Base-by-base conservation (phyloP, 2,329 filamentous ascomycete genomes). In the Colletotrichum musicola region DNA sequence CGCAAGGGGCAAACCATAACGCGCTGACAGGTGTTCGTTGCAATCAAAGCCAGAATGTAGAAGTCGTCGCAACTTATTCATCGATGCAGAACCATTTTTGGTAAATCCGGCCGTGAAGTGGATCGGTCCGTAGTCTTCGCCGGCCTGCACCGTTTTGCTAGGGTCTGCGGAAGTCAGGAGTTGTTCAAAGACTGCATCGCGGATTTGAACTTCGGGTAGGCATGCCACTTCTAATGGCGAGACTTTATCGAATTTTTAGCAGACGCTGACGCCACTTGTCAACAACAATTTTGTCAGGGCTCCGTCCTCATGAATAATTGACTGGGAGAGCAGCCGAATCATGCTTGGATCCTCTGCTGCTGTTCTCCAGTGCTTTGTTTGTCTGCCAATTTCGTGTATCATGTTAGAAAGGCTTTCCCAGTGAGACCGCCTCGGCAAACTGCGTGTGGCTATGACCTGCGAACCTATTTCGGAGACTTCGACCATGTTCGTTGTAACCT, bases 271-370 rank as follows among this genome's bases (percentile, higher is more conserved):
- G 14, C 51, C 51, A 3, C 20, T 54, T 0, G 18, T 14, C 7
- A 20, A 0, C 4, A 54, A 16, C 0, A 54, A 2, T 1, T 4
- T 3, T 7, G 10, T 12, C 30, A 54, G 5, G 1, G 0, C 2
- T 3, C 2, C 6, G 3, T 54, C 51, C 1, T 13, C 3, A 0
- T 38, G 1, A 10, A 35, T 27, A 12, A 54, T 38, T 3, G 51
- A 16, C 3, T n/a, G 27, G 5, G 30, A 54, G 6, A 54, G 22
- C 14, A 54, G 51, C 27, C 30, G 30, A 12, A 35, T 27, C 3
- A 54, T 54, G 14, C 1, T 0, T 14, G 13, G 13, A 3, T 35
- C 7, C 10, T 38, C 6, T 16, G 3, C n/a, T 5, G n/a, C 16
- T 12, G 18, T 18, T 6, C 2, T 27, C 51, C 12, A 54, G 9